Base-by-base conservation (phyloP, 495 filamentous ascomycete genomes). In the Aspergillus campestris region DNA sequence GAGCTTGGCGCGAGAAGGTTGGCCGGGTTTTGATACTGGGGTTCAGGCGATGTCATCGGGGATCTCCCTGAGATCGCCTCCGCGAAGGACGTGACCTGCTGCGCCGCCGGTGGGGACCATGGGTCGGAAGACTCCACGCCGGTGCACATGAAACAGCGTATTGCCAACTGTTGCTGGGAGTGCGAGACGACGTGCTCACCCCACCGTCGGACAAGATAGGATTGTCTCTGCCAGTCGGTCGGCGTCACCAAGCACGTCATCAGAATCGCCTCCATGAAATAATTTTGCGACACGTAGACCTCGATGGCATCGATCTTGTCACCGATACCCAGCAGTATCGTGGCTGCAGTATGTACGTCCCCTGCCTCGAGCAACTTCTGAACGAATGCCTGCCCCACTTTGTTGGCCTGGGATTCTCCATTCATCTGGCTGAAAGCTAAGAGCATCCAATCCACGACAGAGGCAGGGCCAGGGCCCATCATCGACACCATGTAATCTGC, bases 301-400 rank as follows among this genome's bases (percentile, higher is more conserved):
- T 97, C 92, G 49, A 98, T 85, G 0, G 94, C 92, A 62, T 97
- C 94, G 52, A 95, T 91, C 50, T 83, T 77, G 54, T 96, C 91
- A 7, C 89, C 94, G 55, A 98, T 77, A 11, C 89, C 91, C 11
- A 98, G 79, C 48, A 97, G 75, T 49, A 95, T 88, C 7, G 94
- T 86, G 18, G 87, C 88, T 7, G 94, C 86, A 0, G 87, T 86
- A 58, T 98, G 92, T 2, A 96, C 75, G 54, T 98, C 92, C 34
- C 88, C 89, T 52, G 83, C 83, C 59, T 94, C 88, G 7, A 97
- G 72, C 5, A 97, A 67, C 45, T 89, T 82, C 70, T 94, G 88
- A 14, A 95, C 89, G 61, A 94, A 95, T 8, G 88, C 86, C 40
- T 94, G 84, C 13, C 86, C 90, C 42, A 97, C 82, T 57, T 90